These are phyloP conservation scores for Citeromyces siamensis DNA, from an alignment of 1,139 yeast species.

Conservation along the genomic window DNA sequence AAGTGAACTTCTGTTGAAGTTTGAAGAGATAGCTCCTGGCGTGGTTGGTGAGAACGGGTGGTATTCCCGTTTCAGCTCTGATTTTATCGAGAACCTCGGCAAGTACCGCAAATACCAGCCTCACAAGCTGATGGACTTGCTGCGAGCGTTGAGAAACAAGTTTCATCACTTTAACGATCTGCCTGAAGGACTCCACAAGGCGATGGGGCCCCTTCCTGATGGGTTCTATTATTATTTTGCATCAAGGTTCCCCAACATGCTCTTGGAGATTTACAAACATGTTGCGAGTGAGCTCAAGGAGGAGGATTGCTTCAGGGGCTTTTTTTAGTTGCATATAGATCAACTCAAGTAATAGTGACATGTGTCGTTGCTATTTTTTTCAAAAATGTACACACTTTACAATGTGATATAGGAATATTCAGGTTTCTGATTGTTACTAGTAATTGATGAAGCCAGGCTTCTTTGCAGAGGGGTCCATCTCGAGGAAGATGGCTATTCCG, in stretches of 20 bases:
- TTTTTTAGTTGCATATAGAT: constrained; percentile 19
- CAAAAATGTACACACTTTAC: neutral
- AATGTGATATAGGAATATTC: neutral
- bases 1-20: constrained; percentile 40
- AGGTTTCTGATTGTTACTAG: neutral
- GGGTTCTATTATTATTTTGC: constrained; percentile 76
- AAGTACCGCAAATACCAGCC: constrained; percentile 83
- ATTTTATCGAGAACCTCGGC: constrained; percentile 73
- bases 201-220: constrained; percentile 73
- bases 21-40: constrained; percentile 42
- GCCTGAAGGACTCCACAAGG: constrained; percentile 43
- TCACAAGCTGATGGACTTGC: constrained; percentile 66
- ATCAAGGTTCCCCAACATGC: constrained; percentile 59
- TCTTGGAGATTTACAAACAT: constrained; percentile 65
- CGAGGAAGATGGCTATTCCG: too few species aligned
- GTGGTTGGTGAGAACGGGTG: constrained; percentile 63
- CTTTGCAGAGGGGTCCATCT: too few species aligned
- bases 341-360: neutral
- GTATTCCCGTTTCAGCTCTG: constrained; percentile 60
- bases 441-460: neutral
- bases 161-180: constrained; percentile 88
- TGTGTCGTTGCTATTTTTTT: neutral
- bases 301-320: constrained; percentile 50
- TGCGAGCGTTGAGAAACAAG: constrained; percentile 85
- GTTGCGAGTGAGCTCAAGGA: constrained; percentile 42